A percentile compares a stretch with the other conserved stretches of the same genome.
Conservation (phyloP, 176 grass and related monocot species). For the Phoenix dactylifera region DNA sequence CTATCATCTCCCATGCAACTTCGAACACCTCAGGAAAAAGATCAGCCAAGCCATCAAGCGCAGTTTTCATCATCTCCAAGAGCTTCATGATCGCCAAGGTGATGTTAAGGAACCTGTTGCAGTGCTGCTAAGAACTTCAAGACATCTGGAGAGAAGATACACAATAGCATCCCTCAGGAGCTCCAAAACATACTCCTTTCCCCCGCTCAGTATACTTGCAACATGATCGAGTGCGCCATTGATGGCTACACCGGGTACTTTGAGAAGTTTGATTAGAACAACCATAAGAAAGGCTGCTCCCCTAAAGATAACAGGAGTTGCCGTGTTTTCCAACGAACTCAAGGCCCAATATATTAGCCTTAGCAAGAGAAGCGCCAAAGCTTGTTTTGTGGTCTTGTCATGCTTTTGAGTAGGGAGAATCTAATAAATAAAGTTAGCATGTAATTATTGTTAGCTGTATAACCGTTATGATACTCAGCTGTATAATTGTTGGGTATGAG, state of each 20-base stretch:
- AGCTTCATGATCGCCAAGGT: not conserved
- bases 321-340: not conserved
- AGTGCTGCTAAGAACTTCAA: not conserved
- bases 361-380: not conserved
- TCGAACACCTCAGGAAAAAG: too few species aligned
- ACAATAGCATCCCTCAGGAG: not conserved
- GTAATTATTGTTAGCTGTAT: too few species aligned
- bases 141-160: not conserved
- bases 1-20: too few species aligned
- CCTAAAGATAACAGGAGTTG: not conserved
- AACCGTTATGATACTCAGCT: too few species aligned
- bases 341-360: not conserved
- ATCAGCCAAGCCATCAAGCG: not conserved
- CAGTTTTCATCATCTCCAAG: constrained; percentile 1
- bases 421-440: too few species aligned
- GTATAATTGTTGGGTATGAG: too few species aligned
- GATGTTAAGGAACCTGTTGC: not conserved
- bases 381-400: too few species aligned
- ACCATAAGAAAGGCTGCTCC: not conserved
- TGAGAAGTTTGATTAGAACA: not conserved
- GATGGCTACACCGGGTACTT: not conserved
- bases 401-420: too few species aligned
- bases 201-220: not conserved
- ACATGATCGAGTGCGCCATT: not conserved
- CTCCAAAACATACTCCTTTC: not conserved